Evolutionary conservation across 2,329 filamentous ascomycete genomes (phyloP).

Genomic region (Botrytis deweyae): DNA sequence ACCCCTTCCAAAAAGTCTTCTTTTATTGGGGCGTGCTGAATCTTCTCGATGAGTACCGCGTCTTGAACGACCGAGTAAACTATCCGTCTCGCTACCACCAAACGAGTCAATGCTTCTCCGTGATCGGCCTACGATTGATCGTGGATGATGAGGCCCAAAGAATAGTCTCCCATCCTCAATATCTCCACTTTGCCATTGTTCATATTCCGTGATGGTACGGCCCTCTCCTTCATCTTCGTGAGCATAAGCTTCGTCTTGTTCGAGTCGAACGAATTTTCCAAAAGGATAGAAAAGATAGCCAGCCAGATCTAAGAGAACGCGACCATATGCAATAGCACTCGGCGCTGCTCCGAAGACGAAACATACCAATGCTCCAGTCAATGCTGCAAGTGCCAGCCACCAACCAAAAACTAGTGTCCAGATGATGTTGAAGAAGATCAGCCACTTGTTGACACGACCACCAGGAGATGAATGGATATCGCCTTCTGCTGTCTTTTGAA

Average conservation of each 20-base stretch:
- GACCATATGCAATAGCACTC: slow-evolving; percentile 82
- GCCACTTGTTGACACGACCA: slow-evolving; percentile 77
- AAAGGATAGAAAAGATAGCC: slow-evolving; percentile 94
- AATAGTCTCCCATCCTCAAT: slow-evolving; percentile 94
- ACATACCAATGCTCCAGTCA: slow-evolving; percentile 73
- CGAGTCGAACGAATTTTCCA: slow-evolving; percentile 89
- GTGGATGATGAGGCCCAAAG: slow-evolving; percentile 75
- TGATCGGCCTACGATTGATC: slow-evolving; percentile 81
- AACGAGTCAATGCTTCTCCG: slow-evolving; percentile 82
- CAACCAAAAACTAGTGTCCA: slow-evolving; percentile 94
- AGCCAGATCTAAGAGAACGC: slow-evolving; percentile 78
- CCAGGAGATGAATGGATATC: slow-evolving; percentile 96
- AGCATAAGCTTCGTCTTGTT: slow-evolving; percentile 90
- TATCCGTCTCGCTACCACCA: slow-evolving; percentile 78
- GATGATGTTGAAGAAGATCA: slow-evolving; percentile 82
- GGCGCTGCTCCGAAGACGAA: slow-evolving; percentile 75
- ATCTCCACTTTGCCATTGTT: slow-evolving; percentile 98
- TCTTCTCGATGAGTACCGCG: slow-evolving; percentile 48
- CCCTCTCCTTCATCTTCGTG: slow-evolving; percentile 96
- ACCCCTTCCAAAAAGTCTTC: slow-evolving; percentile 87
- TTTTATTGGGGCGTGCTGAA: slow-evolving; percentile 59
- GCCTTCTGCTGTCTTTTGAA: slow-evolving; percentile 92
- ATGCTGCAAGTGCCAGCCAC: slow-evolving; percentile 84
- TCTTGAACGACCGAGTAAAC: slow-evolving; percentile 70
- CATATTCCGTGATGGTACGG: slow-evolving; percentile 95